These are phyloP conservation scores for Strobilomyces dryophilus DNA, from an alignment of 768 basidiomycete genomes.

Conservation along the genomic window DNA sequence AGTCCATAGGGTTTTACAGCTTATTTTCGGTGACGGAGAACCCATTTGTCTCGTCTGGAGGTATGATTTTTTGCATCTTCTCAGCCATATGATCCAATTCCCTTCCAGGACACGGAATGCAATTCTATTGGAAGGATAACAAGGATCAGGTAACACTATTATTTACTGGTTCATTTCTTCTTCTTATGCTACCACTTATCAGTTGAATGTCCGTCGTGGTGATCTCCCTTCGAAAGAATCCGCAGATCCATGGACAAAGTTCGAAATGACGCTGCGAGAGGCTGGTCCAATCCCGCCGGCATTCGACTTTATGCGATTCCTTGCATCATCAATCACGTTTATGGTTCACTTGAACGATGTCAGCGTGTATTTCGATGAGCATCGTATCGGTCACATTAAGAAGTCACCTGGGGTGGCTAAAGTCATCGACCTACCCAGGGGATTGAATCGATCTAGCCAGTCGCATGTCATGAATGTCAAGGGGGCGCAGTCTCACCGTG, in stretches of 20 bases:
- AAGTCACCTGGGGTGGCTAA: background rate
- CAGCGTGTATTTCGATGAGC: constrained; percentile 74
- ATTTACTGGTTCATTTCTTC: background rate
- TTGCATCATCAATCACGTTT: constrained; percentile 88
- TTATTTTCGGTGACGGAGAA: constrained; percentile 65
- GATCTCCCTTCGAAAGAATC: background rate
- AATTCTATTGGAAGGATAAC: background rate
- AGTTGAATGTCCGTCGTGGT: constrained; percentile 62
- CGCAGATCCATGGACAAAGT: constrained; percentile 63
- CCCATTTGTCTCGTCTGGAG: background rate
- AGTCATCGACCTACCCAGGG: constrained; percentile 18
- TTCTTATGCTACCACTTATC: constrained; percentile 4
- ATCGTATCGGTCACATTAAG: constrained; percentile 57
- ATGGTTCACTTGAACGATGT: constrained; percentile 74
- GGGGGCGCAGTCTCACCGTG: constrained; percentile 61
- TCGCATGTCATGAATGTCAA: constrained; percentile 66
- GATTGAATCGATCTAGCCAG: constrained; percentile 53
- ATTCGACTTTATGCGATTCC: constrained; percentile 85
- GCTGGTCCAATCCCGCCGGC: constrained; percentile 67
- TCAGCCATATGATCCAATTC: background rate
- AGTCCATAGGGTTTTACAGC: constrained; percentile 66
- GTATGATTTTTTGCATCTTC: constrained; percentile 19
- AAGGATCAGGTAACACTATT: constrained; percentile 18
- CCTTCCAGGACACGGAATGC: constrained; percentile 1
- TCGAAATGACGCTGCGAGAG: constrained; percentile 82